Percentiles rank a stretch among this genome's conserved stretches.
These are phyloP conservation scores for Leishmania major DNA, from an alignment of 208 protist species.

Conservation along the genomic window DNA sequence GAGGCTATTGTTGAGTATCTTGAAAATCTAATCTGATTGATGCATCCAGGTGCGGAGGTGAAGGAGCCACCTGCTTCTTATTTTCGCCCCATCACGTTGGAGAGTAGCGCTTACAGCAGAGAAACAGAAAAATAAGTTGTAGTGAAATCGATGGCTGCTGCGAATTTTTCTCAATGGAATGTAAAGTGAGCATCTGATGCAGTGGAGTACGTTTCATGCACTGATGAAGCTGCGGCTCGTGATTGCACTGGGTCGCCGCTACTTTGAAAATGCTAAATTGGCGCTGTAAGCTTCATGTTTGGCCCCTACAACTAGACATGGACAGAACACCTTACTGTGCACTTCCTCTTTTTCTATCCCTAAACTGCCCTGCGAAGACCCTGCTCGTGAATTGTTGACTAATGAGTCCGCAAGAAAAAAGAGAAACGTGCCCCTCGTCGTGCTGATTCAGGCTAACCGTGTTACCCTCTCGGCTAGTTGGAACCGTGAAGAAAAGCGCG, in stretches of 20 bases:
- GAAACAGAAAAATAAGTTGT: background rate
- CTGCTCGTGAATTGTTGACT: background rate
- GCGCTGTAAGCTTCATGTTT: no score
- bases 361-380: background rate
- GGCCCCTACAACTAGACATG: no score
- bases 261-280: background rate
- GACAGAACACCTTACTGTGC: background rate
- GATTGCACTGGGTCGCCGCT: background rate
- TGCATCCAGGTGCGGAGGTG: background rate
- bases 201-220: background rate
- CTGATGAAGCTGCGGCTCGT: no score
- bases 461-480: background rate
- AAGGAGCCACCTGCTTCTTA: slow-evolving; percentile 12
- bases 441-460: background rate
- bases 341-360: background rate
- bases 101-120: background rate
- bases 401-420: background rate
- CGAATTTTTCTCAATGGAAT: background rate
- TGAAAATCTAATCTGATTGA: slow-evolving; percentile 20
- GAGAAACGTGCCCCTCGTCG: background rate
- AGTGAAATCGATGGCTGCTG: background rate
- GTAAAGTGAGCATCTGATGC: no score
- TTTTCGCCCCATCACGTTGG: background rate
- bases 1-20: slow-evolving; percentile 47
- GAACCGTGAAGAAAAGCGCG: background rate